These are phyloP conservation scores for Acorus calamus DNA, from an alignment of 106 monocot species.

Conservation along the genomic window DNA sequence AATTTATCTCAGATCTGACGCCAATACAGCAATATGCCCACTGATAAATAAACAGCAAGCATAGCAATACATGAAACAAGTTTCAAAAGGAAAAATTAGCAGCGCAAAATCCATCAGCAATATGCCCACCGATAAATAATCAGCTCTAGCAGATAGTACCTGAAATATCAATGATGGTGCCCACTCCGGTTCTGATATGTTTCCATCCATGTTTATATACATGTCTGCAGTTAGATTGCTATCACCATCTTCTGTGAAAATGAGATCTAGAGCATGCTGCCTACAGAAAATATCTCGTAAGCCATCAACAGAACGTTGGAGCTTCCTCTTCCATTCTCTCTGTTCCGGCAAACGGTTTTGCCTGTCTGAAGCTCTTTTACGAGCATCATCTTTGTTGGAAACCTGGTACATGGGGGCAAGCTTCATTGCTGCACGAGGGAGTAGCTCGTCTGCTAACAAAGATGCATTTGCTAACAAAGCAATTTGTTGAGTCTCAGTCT, in stretches of 20 bases:
- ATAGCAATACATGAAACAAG: too few species aligned
- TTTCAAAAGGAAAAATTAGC: too few species aligned
- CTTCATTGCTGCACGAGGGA: constrained; percentile 80
- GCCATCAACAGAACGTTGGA: constrained; percentile 66
- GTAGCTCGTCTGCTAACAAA: constrained; percentile 76
- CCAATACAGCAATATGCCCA: too few species aligned
- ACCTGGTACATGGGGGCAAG: constrained; percentile 47
- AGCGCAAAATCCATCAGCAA: too few species aligned
- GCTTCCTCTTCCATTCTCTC: constrained; percentile 88
- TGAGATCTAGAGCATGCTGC: constrained; percentile 93
- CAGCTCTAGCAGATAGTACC: constrained; percentile 25
- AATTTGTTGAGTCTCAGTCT: constrained; percentile 77
- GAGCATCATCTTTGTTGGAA: constrained; percentile 38
- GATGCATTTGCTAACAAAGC: constrained; percentile 93
- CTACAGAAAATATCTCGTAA: constrained; percentile 75
- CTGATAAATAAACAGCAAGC: too few species aligned
- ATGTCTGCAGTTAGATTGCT: constrained; percentile 67
- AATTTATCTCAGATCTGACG: too few species aligned
- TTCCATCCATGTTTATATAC: constrained; percentile 70
- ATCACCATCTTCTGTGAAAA: constrained; percentile 92
- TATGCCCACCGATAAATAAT: too few species aligned
- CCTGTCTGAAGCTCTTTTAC: constrained; percentile 44
- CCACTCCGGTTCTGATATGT: constrained; percentile 49
- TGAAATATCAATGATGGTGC: constrained; percentile 77
- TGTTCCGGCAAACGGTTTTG: constrained; percentile 63